Evolutionary conservation across 495 filamentous ascomycete species (phyloP).

Genomic region (Hypoxylon cercidicola): DNA sequence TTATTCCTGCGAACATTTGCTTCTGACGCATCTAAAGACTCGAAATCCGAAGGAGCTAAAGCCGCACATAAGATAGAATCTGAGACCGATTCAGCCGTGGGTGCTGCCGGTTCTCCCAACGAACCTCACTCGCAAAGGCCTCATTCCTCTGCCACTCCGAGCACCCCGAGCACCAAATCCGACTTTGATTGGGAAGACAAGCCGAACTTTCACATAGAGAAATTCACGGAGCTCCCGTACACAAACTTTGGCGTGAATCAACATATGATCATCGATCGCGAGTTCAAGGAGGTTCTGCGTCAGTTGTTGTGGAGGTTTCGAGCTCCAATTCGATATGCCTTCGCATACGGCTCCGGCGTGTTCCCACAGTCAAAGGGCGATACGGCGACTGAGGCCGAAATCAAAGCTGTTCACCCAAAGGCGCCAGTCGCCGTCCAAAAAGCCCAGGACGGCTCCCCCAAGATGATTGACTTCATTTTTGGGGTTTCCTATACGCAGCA

Average conservation of each 20-base stretch:
- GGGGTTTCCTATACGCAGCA: conserved; percentile 95
- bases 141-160: conserved; percentile 10
- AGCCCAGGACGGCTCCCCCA: conserved; percentile 84
- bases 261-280: conserved; percentile 90
- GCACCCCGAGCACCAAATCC: conserved; percentile 30
- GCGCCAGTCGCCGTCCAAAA: conserved; percentile 79
- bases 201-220: conserved; percentile 75
- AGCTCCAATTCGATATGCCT: conserved; percentile 93
- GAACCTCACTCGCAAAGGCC: conserved; percentile 36
- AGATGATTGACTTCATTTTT: conserved; percentile 99
- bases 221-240: conserved; percentile 88
- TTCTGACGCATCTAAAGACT: conserved; percentile 26
- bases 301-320: conserved; percentile 92
- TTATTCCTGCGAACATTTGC: conserved; percentile 35
- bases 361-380: conserved; percentile 79
- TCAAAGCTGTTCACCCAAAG: conserved; percentile 75
- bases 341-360: conserved; percentile 97
- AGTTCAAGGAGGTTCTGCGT: conserved; percentile 90
- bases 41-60: conserved; percentile 26
- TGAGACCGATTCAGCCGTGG: conserved; percentile 44
- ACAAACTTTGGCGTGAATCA: conserved; percentile 94
- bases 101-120: conserved; percentile 45
- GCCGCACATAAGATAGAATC: conserved; percentile 38
- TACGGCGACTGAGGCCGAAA: conserved; percentile 60
- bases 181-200: conserved; percentile 79